Evolutionary conservation across 352 stramenopile genomes (phyloP).

Genomic region (Pythium guiyangense): DNA sequence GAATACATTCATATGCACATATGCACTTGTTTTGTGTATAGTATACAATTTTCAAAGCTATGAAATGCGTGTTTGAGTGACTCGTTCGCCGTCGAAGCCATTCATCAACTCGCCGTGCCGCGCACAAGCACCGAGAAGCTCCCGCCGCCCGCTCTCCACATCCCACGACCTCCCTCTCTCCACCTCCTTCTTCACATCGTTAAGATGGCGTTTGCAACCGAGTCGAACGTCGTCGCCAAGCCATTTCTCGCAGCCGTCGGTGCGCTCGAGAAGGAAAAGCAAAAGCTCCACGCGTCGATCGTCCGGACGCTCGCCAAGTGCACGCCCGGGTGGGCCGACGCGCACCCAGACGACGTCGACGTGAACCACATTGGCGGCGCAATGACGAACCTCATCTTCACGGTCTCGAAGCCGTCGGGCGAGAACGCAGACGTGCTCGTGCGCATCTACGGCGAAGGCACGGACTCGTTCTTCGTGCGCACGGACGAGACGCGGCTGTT

Average conservation of each 20-base stretch:
- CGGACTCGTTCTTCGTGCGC: slow-evolving; percentile 77
- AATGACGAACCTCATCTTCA: slow-evolving; percentile 87
- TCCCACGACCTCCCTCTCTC: too few species aligned
- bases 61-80: too few species aligned
- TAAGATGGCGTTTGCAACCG: slow-evolving; percentile 22
- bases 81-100: too few species aligned
- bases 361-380: slow-evolving; percentile 67
- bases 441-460: slow-evolving; percentile 79
- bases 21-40: too few species aligned
- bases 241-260: slow-evolving; percentile 53
- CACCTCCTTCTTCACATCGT: too few species aligned
- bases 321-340: slow-evolving; percentile 51
- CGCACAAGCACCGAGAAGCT: slow-evolving; percentile 15
- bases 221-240: slow-evolving; percentile 40
- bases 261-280: slow-evolving; percentile 60
- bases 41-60: too few species aligned
- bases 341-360: slow-evolving; percentile 50
- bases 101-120: slow-evolving; percentile 21
- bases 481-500: slow-evolving; percentile 76
- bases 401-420: slow-evolving; percentile 59
- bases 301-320: slow-evolving; percentile 49
- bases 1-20: too few species aligned
- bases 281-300: slow-evolving; percentile 64
- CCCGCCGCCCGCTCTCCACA: neutral
- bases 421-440: slow-evolving; percentile 67